Conservation (phyloP, 805 yeast species). For the Lipomyces anomalus region DNA sequence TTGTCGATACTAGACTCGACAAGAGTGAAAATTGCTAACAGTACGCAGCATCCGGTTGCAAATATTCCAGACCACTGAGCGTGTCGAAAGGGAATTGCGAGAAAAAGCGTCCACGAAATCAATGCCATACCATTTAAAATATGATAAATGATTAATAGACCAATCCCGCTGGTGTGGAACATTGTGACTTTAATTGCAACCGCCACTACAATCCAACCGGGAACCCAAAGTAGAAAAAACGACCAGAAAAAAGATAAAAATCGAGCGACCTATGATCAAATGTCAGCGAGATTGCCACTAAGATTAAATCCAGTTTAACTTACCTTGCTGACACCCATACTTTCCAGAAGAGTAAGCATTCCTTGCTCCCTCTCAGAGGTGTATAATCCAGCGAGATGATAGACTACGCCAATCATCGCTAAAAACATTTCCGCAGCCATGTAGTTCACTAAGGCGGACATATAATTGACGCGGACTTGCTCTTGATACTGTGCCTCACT, state of each 20-base stretch:
- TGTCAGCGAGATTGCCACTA: no score
- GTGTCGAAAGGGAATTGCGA: constrained; percentile 30
- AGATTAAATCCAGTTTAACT: no score
- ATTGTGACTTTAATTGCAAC: constrained; percentile 25
- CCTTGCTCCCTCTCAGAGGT: constrained; percentile 34
- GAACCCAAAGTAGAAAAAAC: constrained; percentile 30
- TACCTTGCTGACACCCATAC: no score
- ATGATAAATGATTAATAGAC: constrained; percentile 31
- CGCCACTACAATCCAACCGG: constrained; percentile 34
- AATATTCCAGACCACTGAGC: constrained; percentile 35
- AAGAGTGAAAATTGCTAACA: constrained; percentile 32
- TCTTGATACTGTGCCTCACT: constrained; percentile 28
- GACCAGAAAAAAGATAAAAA: constrained; percentile 30
- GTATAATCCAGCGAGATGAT: constrained; percentile 34
- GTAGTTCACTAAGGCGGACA: constrained; percentile 29
- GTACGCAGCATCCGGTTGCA: constrained; percentile 31
- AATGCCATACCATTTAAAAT: constrained; percentile 31
- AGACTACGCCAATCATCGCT: constrained; percentile 35
- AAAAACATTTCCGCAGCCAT: constrained; percentile 35
- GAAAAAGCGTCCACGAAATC: constrained; percentile 32
- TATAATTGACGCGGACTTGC: constrained; percentile 27
- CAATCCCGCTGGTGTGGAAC: constrained; percentile 27
- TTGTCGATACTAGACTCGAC: constrained; percentile 29
- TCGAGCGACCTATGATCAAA: constrained; percentile 27
- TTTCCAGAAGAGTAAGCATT: constrained; percentile 29